Evolutionary conservation across 495 filamentous ascomycete species (phyloP), one percentile per base, ranked within the genome.

Genomic region (Alectoria sarmentosa): DNA sequence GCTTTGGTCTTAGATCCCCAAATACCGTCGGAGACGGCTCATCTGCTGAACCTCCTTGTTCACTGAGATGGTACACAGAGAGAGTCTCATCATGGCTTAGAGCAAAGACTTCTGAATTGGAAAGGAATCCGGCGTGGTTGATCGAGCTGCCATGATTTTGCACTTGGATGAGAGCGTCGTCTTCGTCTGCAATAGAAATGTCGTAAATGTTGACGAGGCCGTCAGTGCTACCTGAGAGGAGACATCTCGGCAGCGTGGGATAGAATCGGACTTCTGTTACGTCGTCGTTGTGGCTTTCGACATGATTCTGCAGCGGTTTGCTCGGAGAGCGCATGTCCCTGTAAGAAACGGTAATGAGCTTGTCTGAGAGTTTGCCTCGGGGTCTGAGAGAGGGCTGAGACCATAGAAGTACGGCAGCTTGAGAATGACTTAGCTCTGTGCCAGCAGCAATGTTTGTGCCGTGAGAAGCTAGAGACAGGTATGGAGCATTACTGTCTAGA

Each of bases 181-280:
- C 91, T 71, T 95, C 91, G 69, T 92, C 90, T 32, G 82, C 71
- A 44, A 90, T 83, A 26, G 77, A 79, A 19, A 83, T 87, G 72
- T 97, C 86, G 76, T 89, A 95, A 57, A 96, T 77, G 70, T 92
- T 96, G 62, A 97, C 82, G 0, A 97, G 83, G 19, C 90, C 90
- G 77, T 98, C 94, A n/a, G 91, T 96, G 60, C 89, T 92, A 65
- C 91, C 91, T 38, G 90, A 92, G 26, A 96, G 80, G 19, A 97
- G 80, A 38, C 88, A 78, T 60, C 82, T 77, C 41, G 83, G 80
- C 39, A 76, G 88, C 87, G 76, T 91, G 86, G 89, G 89, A 75
- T 92, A 88, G 70, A 88, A 91, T 74, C 86, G 82, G 15, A 95
- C 80, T 82, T 90, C 86, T 30, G 93, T 96, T 58, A 98, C 82